Evolutionary conservation across 805 yeast genomes (phyloP).

Genomic region (Yarrowia alimentaria): DNA sequence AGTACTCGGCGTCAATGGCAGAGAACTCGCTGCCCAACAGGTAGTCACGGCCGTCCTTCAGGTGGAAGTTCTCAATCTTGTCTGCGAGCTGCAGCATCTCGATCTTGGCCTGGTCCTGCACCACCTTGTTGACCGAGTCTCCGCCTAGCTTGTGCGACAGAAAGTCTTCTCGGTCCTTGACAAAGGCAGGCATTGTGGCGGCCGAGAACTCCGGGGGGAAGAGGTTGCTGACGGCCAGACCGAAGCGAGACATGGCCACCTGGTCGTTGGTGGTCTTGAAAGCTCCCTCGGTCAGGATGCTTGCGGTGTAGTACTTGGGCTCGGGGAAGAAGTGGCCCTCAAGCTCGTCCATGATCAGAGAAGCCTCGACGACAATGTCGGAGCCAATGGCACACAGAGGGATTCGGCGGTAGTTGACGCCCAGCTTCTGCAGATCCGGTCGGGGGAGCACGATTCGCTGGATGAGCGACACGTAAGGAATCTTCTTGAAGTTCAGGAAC

Average conservation of each 20-base stretch:
- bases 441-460: slow-evolving; percentile 15
- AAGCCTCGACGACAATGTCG: slow-evolving; percentile 16
- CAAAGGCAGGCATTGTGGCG: slow-evolving; percentile 6
- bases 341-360: slow-evolving; percentile 22
- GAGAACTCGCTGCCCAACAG: slow-evolving; percentile 19
- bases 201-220: slow-evolving; percentile 21
- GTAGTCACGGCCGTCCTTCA: slow-evolving; percentile 16
- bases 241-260: slow-evolving; percentile 10
- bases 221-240: slow-evolving; percentile 1
- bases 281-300: slow-evolving; percentile 5
- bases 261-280: slow-evolving; percentile 25
- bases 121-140: neutral
- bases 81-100: slow-evolving; percentile 23
- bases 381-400: slow-evolving; percentile 26
- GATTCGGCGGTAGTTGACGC: slow-evolving; percentile 24
- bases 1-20: slow-evolving; percentile 12
- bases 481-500: slow-evolving; percentile 24
- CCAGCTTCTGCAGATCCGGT: slow-evolving; percentile 21
- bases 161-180: slow-evolving; percentile 20
- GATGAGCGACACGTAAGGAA: slow-evolving; percentile 4
- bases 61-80: slow-evolving; percentile 20
- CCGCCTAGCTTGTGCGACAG: slow-evolving; percentile 6
- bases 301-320: slow-evolving; percentile 19
- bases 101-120: slow-evolving; percentile 18
- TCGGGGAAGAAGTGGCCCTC: slow-evolving; percentile 23